These are phyloP conservation scores for Penicillium hordei DNA, from an alignment of 2,329 filamentous ascomycete species.

Conservation along the genomic window DNA sequence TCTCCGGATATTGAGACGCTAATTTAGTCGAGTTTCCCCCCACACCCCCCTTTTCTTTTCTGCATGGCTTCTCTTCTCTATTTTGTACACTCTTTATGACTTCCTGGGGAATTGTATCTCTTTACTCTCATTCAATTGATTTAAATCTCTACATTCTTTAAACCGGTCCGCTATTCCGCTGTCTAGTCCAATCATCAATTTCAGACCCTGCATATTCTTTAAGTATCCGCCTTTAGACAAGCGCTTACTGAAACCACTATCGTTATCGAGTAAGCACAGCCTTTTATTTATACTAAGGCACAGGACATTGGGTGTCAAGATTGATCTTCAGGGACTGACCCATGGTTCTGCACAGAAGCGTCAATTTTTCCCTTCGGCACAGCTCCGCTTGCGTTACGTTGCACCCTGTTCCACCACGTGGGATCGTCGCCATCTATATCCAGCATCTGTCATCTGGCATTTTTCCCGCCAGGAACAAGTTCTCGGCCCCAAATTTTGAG, in stretches of 20 bases:
- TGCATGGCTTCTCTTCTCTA: slow-evolving; percentile 9
- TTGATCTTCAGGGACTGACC: slow-evolving; percentile 4
- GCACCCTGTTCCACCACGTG: neutral
- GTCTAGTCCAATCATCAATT: too few relatives aligned
- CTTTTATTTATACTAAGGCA: neutral
- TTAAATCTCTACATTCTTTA: slow-evolving; percentile 4
- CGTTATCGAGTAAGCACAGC: neutral
- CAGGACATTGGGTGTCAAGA: neutral
- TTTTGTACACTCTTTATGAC: slow-evolving; percentile 5
- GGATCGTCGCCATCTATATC: slow-evolving; percentile 4
- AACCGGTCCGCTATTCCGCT: neutral
- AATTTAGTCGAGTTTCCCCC: neutral
- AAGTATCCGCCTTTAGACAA: neutral
- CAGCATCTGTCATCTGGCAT: neutral
- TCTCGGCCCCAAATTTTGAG: neutral
- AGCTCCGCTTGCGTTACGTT: slow-evolving; percentile 1
- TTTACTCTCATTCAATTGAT: slow-evolving; percentile 1
- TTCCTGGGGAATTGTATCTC: neutral
- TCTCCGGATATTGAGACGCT: slow-evolving; percentile 3
- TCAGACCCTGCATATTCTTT: neutral
- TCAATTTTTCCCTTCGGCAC: neutral
- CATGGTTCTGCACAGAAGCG: slow-evolving; percentile 10
- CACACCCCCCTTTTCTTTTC: slow-evolving; percentile 11
- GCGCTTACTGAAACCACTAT: slow-evolving; percentile 4
- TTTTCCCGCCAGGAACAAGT: neutral